phyloP scores from a whole-genome alignment of 768 basidiomycete genomes.

The Cubamyces lactineus region DNA sequence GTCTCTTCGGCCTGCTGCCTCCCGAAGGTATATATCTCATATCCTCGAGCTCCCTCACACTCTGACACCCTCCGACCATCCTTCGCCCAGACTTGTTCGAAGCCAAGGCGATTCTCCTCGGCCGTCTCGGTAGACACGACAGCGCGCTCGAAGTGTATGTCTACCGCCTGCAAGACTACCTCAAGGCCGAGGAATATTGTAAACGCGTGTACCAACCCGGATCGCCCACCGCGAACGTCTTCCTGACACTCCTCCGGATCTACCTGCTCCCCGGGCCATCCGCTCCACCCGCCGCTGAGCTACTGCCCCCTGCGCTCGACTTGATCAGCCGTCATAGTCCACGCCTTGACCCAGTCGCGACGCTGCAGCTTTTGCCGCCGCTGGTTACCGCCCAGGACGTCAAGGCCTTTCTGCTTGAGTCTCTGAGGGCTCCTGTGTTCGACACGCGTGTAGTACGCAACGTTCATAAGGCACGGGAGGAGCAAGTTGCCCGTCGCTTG shows the following conservation, averaged over 20 bases:
- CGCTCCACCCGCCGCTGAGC: conserved; percentile 54
- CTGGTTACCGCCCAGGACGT: conserved; percentile 85
- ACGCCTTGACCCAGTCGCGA: conserved; percentile 79
- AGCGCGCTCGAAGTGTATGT: conserved; percentile 96
- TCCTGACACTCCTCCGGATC: conserved; percentile 82
- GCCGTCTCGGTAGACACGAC: conserved; percentile 88
- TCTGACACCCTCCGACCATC: neutral
- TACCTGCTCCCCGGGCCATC: conserved; percentile 79
- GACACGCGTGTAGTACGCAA: conserved; percentile 71
- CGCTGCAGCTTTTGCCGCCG: conserved; percentile 86
- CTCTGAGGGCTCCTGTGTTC: conserved; percentile 65
- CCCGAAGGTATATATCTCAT: conserved; percentile 62
- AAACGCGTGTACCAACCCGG: conserved; percentile 72
- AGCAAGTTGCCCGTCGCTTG: conserved; percentile 72
- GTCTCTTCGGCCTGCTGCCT: conserved; percentile 80
- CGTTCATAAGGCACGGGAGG: conserved; percentile 73
- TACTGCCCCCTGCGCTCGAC: conserved; percentile 83
- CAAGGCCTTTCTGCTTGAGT: conserved; percentile 73
- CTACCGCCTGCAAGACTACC: conserved; percentile 79
- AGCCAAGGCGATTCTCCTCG: conserved; percentile 89
- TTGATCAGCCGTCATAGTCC: conserved; percentile 85
- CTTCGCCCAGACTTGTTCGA: conserved; percentile 73
- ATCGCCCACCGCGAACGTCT: conserved; percentile 58
- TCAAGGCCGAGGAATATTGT: conserved; percentile 96
- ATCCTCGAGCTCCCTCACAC: too few relatives aligned